Base-by-base conservation (phyloP, 2,329 filamentous ascomycete species). In the Microsporum canis region DNA sequence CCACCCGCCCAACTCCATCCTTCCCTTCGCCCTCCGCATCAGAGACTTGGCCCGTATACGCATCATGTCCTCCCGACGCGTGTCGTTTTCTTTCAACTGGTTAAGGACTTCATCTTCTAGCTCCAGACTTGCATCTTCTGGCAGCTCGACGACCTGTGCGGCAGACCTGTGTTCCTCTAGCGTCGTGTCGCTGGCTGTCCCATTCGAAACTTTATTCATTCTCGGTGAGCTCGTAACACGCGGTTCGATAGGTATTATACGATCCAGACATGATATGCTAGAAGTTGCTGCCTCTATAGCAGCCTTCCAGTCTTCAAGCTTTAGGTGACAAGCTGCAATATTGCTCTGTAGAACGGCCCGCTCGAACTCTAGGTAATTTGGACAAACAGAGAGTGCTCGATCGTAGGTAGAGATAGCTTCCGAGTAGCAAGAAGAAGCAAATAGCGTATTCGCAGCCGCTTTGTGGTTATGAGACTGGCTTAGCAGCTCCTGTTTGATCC, bases 331-430 rank as follows among this genome's bases (percentile, higher is more conserved):
- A 7, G 91, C 92, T 1, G 92, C 83, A 66, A 96, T 87, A 76
- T 97, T 97, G 71, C 88, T 91, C 62, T 87, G 84, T 4, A 97
- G 79, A 7, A 97, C 89, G 31, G 91, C 90, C 64, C 92, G 80
- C 67, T 96, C 90, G 75, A 89, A 96, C 71, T 92, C 85, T 31
- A 95, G 82, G 71, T 95, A 95, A 65, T 84, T 86, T 1, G 92
- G 92, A 68, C 89, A 91, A 5, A 85, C 82, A 10, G 84, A 80
- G 2, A 95, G 79, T 27, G 94, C 91, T 66, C 87, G 84, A 68
- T 91, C 87, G 75, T 97, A 97, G 63, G 83, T 87, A 66, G 85
- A 82, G 64, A 97, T 86, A 45, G 92, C 92, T 64, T 87, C 84
- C 61, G 86, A 82, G 74, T 88, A 94, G 64, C 85, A 83, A 47